phyloP scores from a whole-genome alignment of 2,329 filamentous ascomycete species.

The Akanthomyces dipterigenus region DNA sequence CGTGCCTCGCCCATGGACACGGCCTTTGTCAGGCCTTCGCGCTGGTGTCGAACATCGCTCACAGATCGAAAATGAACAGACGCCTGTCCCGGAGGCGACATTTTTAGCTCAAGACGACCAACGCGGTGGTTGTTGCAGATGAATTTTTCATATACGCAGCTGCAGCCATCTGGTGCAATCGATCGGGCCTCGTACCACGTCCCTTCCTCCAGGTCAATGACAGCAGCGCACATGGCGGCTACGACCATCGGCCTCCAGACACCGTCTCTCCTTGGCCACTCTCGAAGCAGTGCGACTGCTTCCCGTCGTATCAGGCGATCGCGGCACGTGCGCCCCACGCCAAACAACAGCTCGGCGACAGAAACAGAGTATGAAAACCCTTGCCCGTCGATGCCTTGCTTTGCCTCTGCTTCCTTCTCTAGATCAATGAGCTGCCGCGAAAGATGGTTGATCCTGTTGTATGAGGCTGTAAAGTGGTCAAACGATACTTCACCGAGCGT shows the following conservation, averaged over 20 bases:
- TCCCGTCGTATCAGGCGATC: neutral
- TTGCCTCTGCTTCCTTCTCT: neutral
- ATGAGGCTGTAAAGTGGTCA: neutral
- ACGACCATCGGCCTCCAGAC: conserved; percentile 1
- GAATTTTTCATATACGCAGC: neutral
- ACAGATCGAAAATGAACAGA: conserved; percentile 4
- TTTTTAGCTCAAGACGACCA: conserved; percentile 1
- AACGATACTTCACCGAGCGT: neutral
- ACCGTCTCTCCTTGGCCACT: conserved; percentile 7
- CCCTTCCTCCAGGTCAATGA: conserved; percentile 2
- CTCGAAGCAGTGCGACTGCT: neutral
- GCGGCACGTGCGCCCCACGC: conserved; percentile 3
- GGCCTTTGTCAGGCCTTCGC: neutral
- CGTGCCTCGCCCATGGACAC: neutral
- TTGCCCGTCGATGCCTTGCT: conserved; percentile 6
- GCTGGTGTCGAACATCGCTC: conserved; percentile 6
- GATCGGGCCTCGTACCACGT: neutral
- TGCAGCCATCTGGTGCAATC: neutral
- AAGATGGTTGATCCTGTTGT: neutral
- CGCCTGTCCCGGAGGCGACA: neutral
- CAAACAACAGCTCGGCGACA: conserved; percentile 2
- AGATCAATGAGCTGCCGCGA: conserved; percentile 1
- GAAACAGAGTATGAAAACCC: conserved; percentile 6
- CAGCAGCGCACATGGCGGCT: conserved; percentile 4
- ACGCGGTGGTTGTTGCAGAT: conserved; percentile 8